A percentile compares a stretch with the other conserved stretches of the same genome.
These are phyloP conservation scores for Anacardium occidentale DNA, from an alignment of 345 rosid species.

Conservation along the genomic window DNA sequence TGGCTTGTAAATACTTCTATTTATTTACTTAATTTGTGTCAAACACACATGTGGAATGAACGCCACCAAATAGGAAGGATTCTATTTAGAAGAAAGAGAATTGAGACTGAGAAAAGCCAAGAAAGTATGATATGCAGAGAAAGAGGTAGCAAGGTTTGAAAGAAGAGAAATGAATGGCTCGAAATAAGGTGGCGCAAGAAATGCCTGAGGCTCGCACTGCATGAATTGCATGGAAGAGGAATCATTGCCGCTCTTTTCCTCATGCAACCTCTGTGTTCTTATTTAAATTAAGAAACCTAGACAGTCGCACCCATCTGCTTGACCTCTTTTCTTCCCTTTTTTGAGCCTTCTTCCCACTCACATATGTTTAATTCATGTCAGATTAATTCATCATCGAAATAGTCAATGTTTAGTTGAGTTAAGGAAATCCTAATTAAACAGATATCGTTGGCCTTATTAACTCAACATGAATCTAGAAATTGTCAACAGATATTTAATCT, in stretches of 20 bases:
- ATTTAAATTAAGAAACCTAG: neutral
- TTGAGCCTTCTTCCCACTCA: neutral
- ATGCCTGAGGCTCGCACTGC: slow-evolving; percentile 17
- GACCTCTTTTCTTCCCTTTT: neutral
- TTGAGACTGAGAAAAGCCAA: neutral
- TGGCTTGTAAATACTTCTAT: no score
- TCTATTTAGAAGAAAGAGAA: neutral
- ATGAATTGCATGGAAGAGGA: slow-evolving; percentile 12
- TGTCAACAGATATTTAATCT: no score
- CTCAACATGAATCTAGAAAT: no score
- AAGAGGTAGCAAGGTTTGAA: slow-evolving; percentile 18
- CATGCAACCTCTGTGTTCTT: slow-evolving; percentile 14
- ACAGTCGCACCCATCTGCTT: neutral
- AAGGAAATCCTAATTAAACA: no score
- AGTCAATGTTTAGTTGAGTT: no score
- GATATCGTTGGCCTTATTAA: no score
- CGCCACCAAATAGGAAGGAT: neutral
- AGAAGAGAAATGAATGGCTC: slow-evolving; percentile 30
- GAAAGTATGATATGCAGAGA: neutral
- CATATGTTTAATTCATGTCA: neutral
- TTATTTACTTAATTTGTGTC: neutral
- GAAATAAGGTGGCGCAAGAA: slow-evolving; percentile 29
- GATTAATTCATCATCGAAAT: no score
- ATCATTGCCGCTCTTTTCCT: slow-evolving; percentile 5
- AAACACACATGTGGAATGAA: neutral